Evolutionary conservation across 352 stramenopile species (phyloP), one percentile per base, ranked within the genome.

Genomic region (Nothophytophthora sp.): DNA sequence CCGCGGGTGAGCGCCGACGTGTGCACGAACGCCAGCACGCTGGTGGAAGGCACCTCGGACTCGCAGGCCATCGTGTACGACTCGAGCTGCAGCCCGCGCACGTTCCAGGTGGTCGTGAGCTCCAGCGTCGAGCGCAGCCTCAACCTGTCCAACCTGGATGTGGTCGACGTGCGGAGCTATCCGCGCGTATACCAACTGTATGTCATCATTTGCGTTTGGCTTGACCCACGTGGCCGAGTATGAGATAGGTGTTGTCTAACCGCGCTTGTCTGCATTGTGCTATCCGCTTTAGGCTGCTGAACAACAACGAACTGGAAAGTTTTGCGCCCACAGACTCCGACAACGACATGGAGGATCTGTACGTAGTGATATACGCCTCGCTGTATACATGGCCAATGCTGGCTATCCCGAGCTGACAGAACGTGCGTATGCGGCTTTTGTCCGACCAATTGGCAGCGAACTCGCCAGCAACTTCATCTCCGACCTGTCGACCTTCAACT

Each of bases 81-180:
- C 53, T 43, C 47, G 5, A 46, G 20, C 32, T 90, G 79, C 67
- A 59, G 53, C 22, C 37, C 62, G 25, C 72, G 72, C 28, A 53
- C 23, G 7, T 85, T 85, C 54, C 51, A 66, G 32, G 76, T 87
- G 48, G 41, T 67, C 18, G 39, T 52, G 16, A 65, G 56, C 18
- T 56, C 55, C 24, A 52, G 33, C 7, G 47, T 67, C 12, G 60
- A 68, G n/a, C 51, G 61, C n/a, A 75, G 55, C 30, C 62, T 90
- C 20, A 90, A 90, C 62, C 45, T 87, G n/a, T 88, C 76, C 30
- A 76, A 84, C 28, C 55, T 87, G 27, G 63, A 85, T 40, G 49
- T 90, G n/a, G 43, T 50, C 12, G 19, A 36, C 20, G 71, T 90
- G 12, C 32, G 35, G 16, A 75, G 62, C 54, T 87, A 86, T 33